Evolutionary conservation across 2,329 filamentous ascomycete species (phyloP), one percentile per base, ranked within the genome.

Genomic region (Aspergillus floridensis): DNA sequence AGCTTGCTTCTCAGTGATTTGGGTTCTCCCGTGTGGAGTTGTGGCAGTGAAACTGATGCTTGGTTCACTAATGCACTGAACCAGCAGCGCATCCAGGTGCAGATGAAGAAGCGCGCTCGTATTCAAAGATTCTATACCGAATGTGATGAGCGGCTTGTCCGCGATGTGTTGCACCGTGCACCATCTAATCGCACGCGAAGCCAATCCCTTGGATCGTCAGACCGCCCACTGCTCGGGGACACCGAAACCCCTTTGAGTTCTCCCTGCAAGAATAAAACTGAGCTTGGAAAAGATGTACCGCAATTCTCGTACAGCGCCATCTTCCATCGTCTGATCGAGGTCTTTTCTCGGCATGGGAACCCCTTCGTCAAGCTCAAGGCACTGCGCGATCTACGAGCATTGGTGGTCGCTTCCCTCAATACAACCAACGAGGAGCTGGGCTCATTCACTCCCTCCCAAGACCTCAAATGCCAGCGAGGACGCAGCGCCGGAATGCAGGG

Each of bases 1-100:
- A 93, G 92, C 64, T 81, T 99, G 19, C 78, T 98, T 2, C 79
- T 98, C 26, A 98, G 93, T 53, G 95, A 99, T 72, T 81, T 98
- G 4, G 92, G 93, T 5, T 92, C 88, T 46, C 85, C 91, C 31
- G 88, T 97, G 1, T 95, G 96, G 74, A 86, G 88, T n/a, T 86
- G 85, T 53, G 95, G 95, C 3, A 96, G 92, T 47, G 95, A 99
- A 77, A 98, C 93, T 0, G 95, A 98, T 73, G 82, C 82, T 3
- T 97, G 93, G 89, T 95, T 97, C 66, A 75, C 68, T 64, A 82
- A 79, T 58, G 77, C 79, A 5, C 66, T 80, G 10, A 83, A 84
- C 77, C 81, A 68, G 77, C 80, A 65, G 76, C 81, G 74, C 10
- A 72, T 79, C 38, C 70, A 72, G 31, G 51, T 65, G 16, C 74